Base-by-base conservation (phyloP, 140 eudicot species). In the Flaveria floridana region DNA sequence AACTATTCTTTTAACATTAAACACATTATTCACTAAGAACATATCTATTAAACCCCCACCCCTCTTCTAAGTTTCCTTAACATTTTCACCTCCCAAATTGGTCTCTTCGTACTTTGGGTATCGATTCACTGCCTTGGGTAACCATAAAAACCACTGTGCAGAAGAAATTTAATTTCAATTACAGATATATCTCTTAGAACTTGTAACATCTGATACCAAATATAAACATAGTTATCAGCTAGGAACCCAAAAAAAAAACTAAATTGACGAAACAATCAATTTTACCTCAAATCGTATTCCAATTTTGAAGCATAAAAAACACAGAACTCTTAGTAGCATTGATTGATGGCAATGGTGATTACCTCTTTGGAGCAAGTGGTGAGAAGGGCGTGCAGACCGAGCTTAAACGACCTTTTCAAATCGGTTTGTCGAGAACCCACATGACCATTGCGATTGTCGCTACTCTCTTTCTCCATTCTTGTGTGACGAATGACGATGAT, bases 281-380 rank as follows among this genome's bases (percentile, higher is more conserved):
- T 55, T 53, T 14, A 71, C 39, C 20, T 71, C 14, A 55, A 55
- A 55, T 16, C 21, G 21, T 34, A 47, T 21, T 42, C 10, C 28
- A 37, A 55, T 15, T 15, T 57, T 57, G 30, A 21, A 5, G 6
- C 41, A 7, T 34, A 1, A 34, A 34, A 34, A 5, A 7, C 6
- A 34, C 41, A 4, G 41, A 34, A 34, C 1, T 34, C 1, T 34
- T 5, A 34, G 41, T 34, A 34, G 1, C 8, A 34, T 34, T 34
- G 41, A 34, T 34, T 34, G 41, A 34, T 34, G 11, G 50, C 25
- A 44, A 6, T 20, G 25, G 50, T 19, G n/a, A 42, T 52, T 76
- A 91, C 97, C 97, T 91, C 86, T 62, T 79, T 82, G 25, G 88
- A 83, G 78, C 84, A 85, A 18, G 96, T 74, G 34, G 93, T 89